phyloP scores from a whole-genome alignment of 2,329 filamentous ascomycete genomes.

The Apiospora phragmitis region DNA sequence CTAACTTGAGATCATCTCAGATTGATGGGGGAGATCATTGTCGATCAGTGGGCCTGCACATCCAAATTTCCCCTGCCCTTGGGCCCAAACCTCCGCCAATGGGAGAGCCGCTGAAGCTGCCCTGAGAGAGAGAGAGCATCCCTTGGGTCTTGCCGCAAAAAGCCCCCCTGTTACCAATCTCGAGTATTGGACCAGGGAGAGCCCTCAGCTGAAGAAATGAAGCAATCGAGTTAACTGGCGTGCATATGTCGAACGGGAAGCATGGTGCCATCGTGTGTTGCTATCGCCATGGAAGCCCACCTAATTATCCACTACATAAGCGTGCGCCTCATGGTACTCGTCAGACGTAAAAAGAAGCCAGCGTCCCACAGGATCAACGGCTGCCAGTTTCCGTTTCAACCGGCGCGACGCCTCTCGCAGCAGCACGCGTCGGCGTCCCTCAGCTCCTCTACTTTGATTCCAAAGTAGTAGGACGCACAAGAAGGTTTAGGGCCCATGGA shows the following conservation, averaged over 20 bases:
- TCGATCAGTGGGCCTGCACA: conserved; percentile 1
- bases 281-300: neutral
- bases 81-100: neutral
- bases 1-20: neutral
- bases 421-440: neutral
- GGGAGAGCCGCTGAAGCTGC: neutral
- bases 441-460: neutral
- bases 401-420: neutral
- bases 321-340: neutral
- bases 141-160: neutral
- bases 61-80: neutral
- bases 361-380: neutral
- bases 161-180: neutral
- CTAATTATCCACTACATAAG: neutral
- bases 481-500: neutral
- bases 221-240: neutral
- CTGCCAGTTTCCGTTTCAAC: neutral
- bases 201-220: neutral
- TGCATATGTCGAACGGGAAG: too few species aligned
- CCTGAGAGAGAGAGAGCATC: too few species aligned
- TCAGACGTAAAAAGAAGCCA: neutral
- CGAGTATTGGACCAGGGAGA: neutral
- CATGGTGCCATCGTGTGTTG: neutral
- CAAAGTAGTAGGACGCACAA: neutral
- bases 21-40: neutral